phyloP scores from a whole-genome alignment of 371 early-diverging fungal genomes.

The Zancudomyces culisetae region DNA sequence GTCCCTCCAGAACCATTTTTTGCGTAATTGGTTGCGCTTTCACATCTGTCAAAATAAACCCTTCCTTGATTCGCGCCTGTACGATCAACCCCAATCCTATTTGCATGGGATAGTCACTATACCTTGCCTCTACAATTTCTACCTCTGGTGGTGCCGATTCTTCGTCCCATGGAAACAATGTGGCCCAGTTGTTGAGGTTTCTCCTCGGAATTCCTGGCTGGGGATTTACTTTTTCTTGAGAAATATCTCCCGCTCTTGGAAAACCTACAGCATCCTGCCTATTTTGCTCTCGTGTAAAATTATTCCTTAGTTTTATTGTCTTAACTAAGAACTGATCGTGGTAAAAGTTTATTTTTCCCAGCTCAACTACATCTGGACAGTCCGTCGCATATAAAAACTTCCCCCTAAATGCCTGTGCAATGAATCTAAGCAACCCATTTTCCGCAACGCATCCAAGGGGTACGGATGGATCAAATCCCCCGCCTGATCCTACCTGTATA shows the following conservation, averaged over 20 bases:
- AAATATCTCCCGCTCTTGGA: constrained; percentile 33
- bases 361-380: constrained; percentile 24
- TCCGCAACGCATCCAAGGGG: constrained; percentile 79
- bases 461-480: constrained; percentile 51
- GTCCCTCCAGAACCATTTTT: constrained; percentile 12
- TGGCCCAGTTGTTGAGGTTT: constrained; percentile 34
- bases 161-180: constrained; percentile 75
- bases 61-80: constrained; percentile 57
- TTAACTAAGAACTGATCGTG: constrained; percentile 52
- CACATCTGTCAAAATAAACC: constrained; percentile 48
- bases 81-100: constrained; percentile 45
- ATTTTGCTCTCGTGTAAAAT: constrained; percentile 21
- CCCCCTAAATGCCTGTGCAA: constrained; percentile 59
- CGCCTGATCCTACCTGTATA: constrained; percentile 61
- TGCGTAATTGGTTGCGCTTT: constrained; percentile 12
- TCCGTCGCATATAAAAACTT: constrained; percentile 56
- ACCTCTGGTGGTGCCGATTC: constrained; percentile 49
- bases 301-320: constrained; percentile 21
- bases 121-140: constrained; percentile 51
- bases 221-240: constrained; percentile 26
- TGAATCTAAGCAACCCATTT: constrained; percentile 60
- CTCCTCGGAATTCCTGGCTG: constrained; percentile 26
- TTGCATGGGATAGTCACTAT: constrained; percentile 49
- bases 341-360: constrained; percentile 46
- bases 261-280: constrained; percentile 18